A percentile compares a stretch with the other conserved stretches of the same genome.
phyloP scores from a whole-genome alignment of 768 basidiomycete species.

The Xerocomellus chrysenteron region DNA sequence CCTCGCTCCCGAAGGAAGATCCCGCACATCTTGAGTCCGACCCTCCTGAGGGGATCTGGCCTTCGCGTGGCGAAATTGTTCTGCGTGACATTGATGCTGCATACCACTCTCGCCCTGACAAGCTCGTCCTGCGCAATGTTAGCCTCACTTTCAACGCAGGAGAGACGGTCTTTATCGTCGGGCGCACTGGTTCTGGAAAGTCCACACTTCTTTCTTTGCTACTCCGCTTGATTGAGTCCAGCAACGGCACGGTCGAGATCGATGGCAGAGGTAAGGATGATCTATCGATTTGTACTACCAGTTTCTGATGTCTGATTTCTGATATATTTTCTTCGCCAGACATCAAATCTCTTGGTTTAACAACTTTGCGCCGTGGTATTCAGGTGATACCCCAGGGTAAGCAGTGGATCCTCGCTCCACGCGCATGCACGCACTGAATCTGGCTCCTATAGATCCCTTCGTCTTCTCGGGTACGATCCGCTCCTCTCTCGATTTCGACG shows the following conservation, averaged over 20 bases:
- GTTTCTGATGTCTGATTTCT: slow-evolving; percentile 58
- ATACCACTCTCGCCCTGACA: slow-evolving; percentile 69
- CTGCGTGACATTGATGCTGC: slow-evolving; percentile 61
- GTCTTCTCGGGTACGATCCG: slow-evolving; percentile 34
- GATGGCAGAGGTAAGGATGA: slow-evolving; percentile 50
- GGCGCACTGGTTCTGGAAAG: slow-evolving; percentile 76
- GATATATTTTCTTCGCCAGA: slow-evolving; percentile 56
- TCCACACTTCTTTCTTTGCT: slow-evolving; percentile 63
- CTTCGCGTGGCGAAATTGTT: slow-evolving; percentile 58
- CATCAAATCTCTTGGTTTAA: slow-evolving; percentile 73
- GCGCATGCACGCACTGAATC: background rate
- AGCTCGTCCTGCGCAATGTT: slow-evolving; percentile 58
- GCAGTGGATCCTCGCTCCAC: background rate
- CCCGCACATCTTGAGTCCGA: slow-evolving; percentile 19
- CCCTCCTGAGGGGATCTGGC: slow-evolving; percentile 22
- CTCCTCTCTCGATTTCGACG: slow-evolving; percentile 28
- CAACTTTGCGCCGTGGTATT: slow-evolving; percentile 29
- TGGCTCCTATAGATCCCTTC: slow-evolving; percentile 24
- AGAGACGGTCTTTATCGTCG: slow-evolving; percentile 78
- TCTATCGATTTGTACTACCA: slow-evolving; percentile 47
- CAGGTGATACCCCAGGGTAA: slow-evolving; percentile 32
- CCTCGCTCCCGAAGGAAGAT: slow-evolving; percentile 25
- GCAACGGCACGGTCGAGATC: slow-evolving; percentile 75
- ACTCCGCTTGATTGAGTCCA: slow-evolving; percentile 72
- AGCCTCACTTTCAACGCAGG: slow-evolving; percentile 63